These are phyloP conservation scores for Vanrija sp. DNA, from an alignment of 1,284 basidiomycete species.

Conservation along the genomic window DNA sequence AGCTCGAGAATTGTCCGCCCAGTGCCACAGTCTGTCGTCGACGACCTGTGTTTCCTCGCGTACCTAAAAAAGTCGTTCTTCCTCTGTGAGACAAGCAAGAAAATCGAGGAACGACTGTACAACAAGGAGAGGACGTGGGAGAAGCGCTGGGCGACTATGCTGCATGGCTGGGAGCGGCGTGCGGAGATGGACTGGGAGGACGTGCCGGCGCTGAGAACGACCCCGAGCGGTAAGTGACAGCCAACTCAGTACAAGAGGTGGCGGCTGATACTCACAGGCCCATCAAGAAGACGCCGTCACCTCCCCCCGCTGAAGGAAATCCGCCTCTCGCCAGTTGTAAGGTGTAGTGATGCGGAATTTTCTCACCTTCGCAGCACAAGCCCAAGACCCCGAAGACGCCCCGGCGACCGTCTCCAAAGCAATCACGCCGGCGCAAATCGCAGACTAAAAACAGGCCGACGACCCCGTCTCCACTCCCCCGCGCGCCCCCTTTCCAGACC, in stretches of 20 bases:
- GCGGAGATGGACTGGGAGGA: conserved; percentile 38
- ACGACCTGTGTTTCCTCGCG: conserved; percentile 42
- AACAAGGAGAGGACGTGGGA: conserved; percentile 38
- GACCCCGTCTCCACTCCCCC: not conserved
- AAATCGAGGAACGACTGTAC: conserved; percentile 25
- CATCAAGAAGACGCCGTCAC: not conserved
- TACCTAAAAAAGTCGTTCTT: conserved; percentile 28
- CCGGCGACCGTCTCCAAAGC: not conserved
- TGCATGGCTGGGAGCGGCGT: conserved; percentile 27
- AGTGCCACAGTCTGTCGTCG: conserved; percentile 21
- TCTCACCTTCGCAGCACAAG: too few species aligned
- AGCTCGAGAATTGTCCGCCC: conserved; percentile 16
- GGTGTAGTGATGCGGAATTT: not conserved
- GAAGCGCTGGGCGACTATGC: conserved; percentile 38
- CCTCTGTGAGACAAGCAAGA: conserved; percentile 30
- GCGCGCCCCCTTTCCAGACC: not conserved
- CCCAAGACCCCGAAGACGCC: not conserved
- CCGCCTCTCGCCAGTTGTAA: conserved; percentile 25
- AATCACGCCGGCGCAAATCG: not conserved
- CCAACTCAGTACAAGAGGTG: not conserved
- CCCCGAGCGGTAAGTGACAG: not conserved
- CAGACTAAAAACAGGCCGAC: not conserved
- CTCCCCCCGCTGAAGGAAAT: conserved; percentile 17
- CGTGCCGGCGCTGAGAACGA: conserved; percentile 2
- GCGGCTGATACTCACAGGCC: not conserved